Evolutionary conservation across 2,329 filamentous ascomycete species (phyloP), one percentile per base, ranked within the genome.

Genomic region (Arthrobotrys sinensis): DNA sequence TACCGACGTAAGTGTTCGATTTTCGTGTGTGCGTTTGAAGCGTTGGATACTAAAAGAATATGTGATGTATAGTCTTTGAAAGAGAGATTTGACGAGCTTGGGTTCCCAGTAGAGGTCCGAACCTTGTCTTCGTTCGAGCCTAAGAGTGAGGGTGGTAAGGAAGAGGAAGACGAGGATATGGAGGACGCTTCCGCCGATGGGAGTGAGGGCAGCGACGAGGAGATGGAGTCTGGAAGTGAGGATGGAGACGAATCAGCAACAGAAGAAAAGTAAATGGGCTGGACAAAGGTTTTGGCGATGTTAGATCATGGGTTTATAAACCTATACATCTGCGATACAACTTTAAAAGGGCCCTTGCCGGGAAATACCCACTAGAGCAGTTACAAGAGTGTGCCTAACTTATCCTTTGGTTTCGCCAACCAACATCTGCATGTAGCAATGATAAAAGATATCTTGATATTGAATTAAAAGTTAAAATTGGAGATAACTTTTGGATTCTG

Each of bases 41-140:
- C 3, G 5, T 6, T 2, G 32, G 0, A 8, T 24, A 21, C 53
- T 80, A 72, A 79, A 79, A 81, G 36, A 38, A 81, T 73, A 75
- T 80, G 40, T 46, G 69, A 16, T 21, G 63, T 76, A 48, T 81
- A 97, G 93, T 88, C 88, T 76, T 90, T 97, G 81, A 89, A 91
- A 82, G 90, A 90, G 80, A 90, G 91, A 1, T 93, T 98, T 82
- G 88, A 90, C 80, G 86, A 86, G 0, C 90, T 90, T 71, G 94
- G 94, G 0, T 99, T 97, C 86, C 91, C 91, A 83, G 91, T 92
- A 0, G 88, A 93, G 82, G 88, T 92, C 45, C 91, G 91, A 82
- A 87, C 91, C 32, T 87, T 98, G 62, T 48, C 68, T 3, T 32
- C 36, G 7, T 75, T 79, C 36, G 57, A 53, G n/a, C 69, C 76